Conservation (phyloP, 345 rosid genomes). For the Salix brachista region DNA sequence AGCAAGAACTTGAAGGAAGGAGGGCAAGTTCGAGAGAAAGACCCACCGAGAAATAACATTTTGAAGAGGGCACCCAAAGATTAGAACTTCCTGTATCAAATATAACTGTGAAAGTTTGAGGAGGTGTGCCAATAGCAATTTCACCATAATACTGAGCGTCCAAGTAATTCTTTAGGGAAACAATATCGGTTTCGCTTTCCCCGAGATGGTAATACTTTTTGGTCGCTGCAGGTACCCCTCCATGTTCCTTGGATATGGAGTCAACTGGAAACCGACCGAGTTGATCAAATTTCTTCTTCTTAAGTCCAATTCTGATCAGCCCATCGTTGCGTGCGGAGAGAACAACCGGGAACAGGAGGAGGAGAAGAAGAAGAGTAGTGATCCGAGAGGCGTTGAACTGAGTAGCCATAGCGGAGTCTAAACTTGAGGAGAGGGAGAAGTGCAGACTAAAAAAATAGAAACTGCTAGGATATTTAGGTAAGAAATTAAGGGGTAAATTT, state of each 20-base stretch:
- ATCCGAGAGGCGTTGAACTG: constrained; percentile 21
- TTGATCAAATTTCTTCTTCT: constrained; percentile 18
- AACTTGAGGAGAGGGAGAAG: too few species aligned
- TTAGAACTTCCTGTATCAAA: constrained; percentile 37
- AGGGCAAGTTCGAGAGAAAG: background rate
- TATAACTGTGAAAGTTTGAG: constrained; percentile 29
- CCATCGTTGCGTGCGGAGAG: constrained; percentile 6
- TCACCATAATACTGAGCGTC: constrained; percentile 35
- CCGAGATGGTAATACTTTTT: constrained; percentile 5
- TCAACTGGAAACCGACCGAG: constrained; percentile 1
- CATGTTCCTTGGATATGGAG: constrained; percentile 2
- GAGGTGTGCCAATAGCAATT: constrained; percentile 25
- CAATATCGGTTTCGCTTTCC: background rate
- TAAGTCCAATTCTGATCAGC: constrained; percentile 20
- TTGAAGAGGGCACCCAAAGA: constrained; percentile 30
- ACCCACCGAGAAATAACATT: constrained; percentile 31
- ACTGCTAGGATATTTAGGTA: background rate
- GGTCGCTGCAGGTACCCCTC: background rate
- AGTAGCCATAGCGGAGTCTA: constrained; percentile 29
- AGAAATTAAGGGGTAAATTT: background rate
- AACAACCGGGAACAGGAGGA: constrained; percentile 25
- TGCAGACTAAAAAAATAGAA: too few species aligned
- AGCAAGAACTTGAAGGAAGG: background rate
- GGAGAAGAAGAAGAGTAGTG: constrained; percentile 19
- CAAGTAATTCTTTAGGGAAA: constrained; percentile 21